Base-by-base conservation (phyloP, 2,329 filamentous ascomycete genomes). In the Neurospora sp. region DNA sequence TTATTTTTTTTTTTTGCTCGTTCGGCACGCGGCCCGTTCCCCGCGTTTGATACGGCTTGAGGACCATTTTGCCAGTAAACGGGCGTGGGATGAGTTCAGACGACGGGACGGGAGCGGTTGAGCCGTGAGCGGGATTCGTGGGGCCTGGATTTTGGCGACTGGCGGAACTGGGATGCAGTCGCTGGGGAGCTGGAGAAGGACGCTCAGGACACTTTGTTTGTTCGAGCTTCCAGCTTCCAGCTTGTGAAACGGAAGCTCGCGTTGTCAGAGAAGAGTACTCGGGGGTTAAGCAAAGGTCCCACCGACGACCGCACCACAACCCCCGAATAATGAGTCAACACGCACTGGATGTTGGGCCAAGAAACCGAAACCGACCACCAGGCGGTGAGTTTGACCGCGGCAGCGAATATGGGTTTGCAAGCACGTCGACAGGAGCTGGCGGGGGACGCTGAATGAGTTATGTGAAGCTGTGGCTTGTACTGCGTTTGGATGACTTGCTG, bases 21-120 rank as follows among this genome's bases (percentile, higher is more conserved):
- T 57, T 46, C 67, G 67, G 67, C 67, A 66, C 33, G 43, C 69
- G 69, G 69, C 46, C 69, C 69, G 69, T 70, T 66, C 67, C 69
- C 67, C 65, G 57, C 57, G 33, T 69, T 70, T 66, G 33, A 62
- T 36, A 33, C 23, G 66, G 36, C 36, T 38, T 66, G 66, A 15
- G 66, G 17, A 23, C 38, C 66, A 66, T 62, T 36, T 62, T 62
- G 52, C 52, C 28, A 62, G 52, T 62, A 62, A 36, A 62, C 28
- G 28, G 52, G 52, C 23, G 23, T 28, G 15, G 52, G 52, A 62
- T 17, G 23, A 10, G 28, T 33, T 62, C 28, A 62, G 23, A 57
- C 52, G 52, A 62, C 23, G 52, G 33, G 33, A 36, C 52, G 52
- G 15, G 52, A 36, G 28, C 52, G 28, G 23, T 62, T 62, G 52